These are phyloP conservation scores for Cordyceps fumosorosea DNA, from an alignment of 2,329 filamentous ascomycete species.

Conservation along the genomic window DNA sequence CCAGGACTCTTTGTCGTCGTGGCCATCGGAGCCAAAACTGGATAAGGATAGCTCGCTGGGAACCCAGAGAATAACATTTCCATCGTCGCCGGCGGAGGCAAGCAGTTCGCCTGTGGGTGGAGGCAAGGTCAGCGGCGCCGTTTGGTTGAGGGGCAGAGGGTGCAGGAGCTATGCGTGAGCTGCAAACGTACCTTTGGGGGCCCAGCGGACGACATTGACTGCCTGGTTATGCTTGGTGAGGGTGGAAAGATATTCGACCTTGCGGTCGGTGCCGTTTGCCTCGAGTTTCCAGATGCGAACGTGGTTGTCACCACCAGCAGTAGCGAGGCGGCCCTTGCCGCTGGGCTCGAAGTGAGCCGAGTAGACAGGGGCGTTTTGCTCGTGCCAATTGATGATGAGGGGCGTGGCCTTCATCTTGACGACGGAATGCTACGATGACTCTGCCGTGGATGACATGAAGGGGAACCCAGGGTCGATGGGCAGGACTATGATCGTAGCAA, in stretches of 20 bases:
- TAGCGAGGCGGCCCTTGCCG: constrained; percentile 86
- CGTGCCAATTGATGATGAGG: constrained; percentile 97
- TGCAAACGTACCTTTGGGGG: constrained; percentile 67
- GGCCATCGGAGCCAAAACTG: constrained; percentile 71
- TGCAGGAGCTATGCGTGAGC: not conserved
- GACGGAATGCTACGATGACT: constrained; percentile 13
- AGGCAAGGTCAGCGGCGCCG: constrained; percentile 16
- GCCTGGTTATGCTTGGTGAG: constrained; percentile 91
- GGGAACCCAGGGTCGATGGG: not conserved
- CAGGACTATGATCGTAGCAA: not conserved
- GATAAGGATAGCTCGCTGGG: constrained; percentile 69
- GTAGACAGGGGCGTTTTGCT: constrained; percentile 94
- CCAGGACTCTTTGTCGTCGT: constrained; percentile 96
- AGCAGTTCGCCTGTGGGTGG: constrained; percentile 69
- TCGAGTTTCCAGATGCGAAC: constrained; percentile 94
- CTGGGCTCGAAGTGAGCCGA: constrained; percentile 93
- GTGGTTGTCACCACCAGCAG: constrained; percentile 92
- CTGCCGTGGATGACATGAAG: constrained; percentile 7
- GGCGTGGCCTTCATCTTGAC: constrained; percentile 87
- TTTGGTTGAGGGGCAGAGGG: not conserved
- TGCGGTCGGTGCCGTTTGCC: constrained; percentile 74
- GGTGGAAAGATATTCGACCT: constrained; percentile 86
- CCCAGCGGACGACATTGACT: constrained; percentile 96
- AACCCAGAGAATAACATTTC: constrained; percentile 94
- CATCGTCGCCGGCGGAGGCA: constrained; percentile 92